Base-by-base conservation (phyloP, 306 rosid species). In the Cicer arietinum region DNA sequence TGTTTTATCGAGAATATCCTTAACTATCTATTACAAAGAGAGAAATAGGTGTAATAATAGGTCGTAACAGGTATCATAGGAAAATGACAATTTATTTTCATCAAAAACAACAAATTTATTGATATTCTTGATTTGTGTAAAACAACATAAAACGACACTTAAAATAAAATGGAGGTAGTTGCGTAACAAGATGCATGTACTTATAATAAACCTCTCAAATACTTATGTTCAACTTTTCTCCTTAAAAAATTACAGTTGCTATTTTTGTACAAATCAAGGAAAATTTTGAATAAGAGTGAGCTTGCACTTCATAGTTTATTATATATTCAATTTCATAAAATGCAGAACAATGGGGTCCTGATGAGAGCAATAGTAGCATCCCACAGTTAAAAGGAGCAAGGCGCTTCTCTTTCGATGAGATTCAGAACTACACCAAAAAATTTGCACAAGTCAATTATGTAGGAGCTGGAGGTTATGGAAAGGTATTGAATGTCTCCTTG, bases 381-480 rank as follows among this genome's bases (percentile, higher is more conserved):
- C 88, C 88, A 7, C 85, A 81, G 85, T 62, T 85, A 35, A 85
- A 85, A 79, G 98, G 93, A 42, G 91, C 95, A 2, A 87, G 82
- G 77, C 83, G 84, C 59, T 90, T 93, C 87, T 75, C 87, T 40
- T 90, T 86, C 52, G 88, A 88, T 75, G 98, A 93, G 88, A 79
- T 93, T 22, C 79, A 75, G 73, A 88, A 60, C 67, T 86, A 47
- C 86, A 89, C 85, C 80, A 86, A 81, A 67, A 84, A 85, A 45
- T 85, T 85, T 12, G 46, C 77, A 9, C 62, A 70, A 22, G 57
- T 1, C 74, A 81, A 71, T 40, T 37, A 9, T 66, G 41, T 78
- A 45, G 88, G 88, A 71, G 76, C 88, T 22, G 98, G 98, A 7
- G 97, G 98, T 10, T 89, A 90, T 67, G 98, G 97, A 18, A 86